These are phyloP conservation scores for Cytospora piceicola DNA, from an alignment of 2,329 filamentous ascomycete species.

Conservation along the genomic window DNA sequence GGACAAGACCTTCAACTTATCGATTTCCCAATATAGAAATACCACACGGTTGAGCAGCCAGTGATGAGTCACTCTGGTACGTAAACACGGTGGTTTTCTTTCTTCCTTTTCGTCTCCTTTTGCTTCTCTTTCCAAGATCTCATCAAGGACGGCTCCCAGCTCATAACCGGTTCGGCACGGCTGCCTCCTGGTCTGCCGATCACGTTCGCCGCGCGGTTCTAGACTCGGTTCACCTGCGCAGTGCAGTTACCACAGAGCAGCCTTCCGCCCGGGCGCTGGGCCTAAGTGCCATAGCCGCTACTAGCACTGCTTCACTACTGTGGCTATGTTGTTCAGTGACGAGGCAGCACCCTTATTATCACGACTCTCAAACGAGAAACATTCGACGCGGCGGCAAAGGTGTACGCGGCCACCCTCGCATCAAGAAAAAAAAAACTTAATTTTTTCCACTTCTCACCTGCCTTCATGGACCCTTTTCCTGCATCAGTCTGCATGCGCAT, in stretches of 20 bases:
- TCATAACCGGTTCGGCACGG: not conserved
- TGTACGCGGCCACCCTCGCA: slow-evolving; percentile 9
- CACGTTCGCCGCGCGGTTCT: slow-evolving; percentile 1
- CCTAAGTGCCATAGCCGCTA: not conserved
- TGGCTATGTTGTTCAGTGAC: not conserved
- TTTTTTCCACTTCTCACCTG: not conserved
- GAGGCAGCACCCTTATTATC: not conserved
- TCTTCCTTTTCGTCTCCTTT: not conserved
- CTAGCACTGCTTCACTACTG: not conserved
- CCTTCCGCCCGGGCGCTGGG: not conserved
- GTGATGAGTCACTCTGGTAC: not conserved
- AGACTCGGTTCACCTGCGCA: not conserved
- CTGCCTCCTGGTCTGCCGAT: not conserved
- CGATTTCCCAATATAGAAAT: slow-evolving; percentile 28
- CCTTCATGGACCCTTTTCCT: slow-evolving; percentile 8
- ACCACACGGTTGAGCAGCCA: slow-evolving; percentile 22
- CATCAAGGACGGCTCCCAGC: not conserved
- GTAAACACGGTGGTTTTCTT: not conserved
- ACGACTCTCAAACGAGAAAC: not conserved
- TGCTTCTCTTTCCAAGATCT: not conserved
- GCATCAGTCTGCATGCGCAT: slow-evolving; percentile 18
- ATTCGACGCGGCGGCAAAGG: not conserved
- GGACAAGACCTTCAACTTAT: slow-evolving; percentile 9
- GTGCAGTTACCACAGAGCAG: not conserved
- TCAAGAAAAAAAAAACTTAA: not conserved